Evolutionary conservation across 208 protist species (phyloP), one percentile per base, ranked within the genome.

Genomic region (Trypanosoma brucei): DNA sequence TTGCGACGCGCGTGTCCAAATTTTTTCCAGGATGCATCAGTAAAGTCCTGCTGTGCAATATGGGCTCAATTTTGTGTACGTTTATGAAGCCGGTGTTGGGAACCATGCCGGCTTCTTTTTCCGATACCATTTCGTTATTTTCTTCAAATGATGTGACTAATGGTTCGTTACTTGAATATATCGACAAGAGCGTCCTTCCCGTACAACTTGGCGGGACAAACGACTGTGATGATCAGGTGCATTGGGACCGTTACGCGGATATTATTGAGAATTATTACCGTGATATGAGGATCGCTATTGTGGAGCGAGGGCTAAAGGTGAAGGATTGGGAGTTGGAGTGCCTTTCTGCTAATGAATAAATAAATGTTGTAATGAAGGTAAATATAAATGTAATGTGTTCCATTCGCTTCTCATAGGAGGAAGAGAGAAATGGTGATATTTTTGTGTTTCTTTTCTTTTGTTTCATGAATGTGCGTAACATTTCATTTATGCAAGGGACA

Each of bases 271-370:
- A 70, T 30, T 50, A 76, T 40, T 76, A 66, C 49, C 34, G 60
- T 9, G 45, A 69, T 49, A 46, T 76, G 48, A 46, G 61, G n/a
- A 2, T 22, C 30, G 64, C 64, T 3, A 31, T 63, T 13, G 1
- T 54, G n/a, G 49, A 52, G 1, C 61, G 63, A 35, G 71, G 71
- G 4, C n/a, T 65, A 2, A 56, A 54, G n/a, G 65, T 72, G 39
- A 77, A 77, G 65, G 71, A 77, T 57, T 77, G 71, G 71, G 71
- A 75, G 50, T 51, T 75, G 14, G 57, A 69, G 50, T 49, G 48
- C 31, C 33, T 75, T 33, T 66, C 62, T 56, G 22, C 22, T 22
- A 22, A 22, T 22, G 22, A 22, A 22, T 22, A 22, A 22, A 22
- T 22, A 22, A 22, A 22, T 22, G 22, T 22, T 22, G 22, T 22